Evolutionary conservation across 148 eudicot genomes (phyloP).

Genomic region (Chenopodium formosanum): DNA sequence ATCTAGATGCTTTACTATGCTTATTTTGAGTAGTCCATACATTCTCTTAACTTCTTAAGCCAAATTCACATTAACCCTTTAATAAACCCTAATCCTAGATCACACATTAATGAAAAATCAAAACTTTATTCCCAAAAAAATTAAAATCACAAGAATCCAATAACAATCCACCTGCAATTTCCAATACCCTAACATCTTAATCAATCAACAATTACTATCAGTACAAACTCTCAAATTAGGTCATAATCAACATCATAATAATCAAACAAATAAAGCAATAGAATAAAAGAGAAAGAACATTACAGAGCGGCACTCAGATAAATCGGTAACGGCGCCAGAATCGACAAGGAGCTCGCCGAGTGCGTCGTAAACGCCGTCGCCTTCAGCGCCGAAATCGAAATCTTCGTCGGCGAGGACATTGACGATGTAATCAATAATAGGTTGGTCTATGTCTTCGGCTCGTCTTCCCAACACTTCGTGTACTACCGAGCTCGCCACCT

Average conservation of each 20-base stretch:
- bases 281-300: not conserved
- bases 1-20: not conserved
- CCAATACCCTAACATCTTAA: not conserved
- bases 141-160: not conserved
- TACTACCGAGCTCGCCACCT: conserved; percentile 80
- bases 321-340: conserved; percentile 72
- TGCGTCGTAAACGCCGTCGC: conserved; percentile 89
- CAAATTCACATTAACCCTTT: not conserved
- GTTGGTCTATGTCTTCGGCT: conserved; percentile 68
- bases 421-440: conserved; percentile 79
- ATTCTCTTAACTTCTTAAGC: not conserved
- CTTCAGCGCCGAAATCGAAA: conserved; percentile 90
- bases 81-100: not conserved
- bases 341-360: conserved; percentile 87
- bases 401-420: conserved; percentile 99
- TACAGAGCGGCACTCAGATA: conserved; percentile 73
- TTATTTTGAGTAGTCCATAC: not conserved
- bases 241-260: not conserved
- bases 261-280: not conserved
- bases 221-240: not conserved
- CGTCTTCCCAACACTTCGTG: conserved; percentile 73
- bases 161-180: not conserved
- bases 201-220: not conserved
- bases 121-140: no score
- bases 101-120: no score